These are phyloP conservation scores for Pseudotsuga menziesii DNA, from an alignment of 75 land plant species.

Conservation along the genomic window DNA sequence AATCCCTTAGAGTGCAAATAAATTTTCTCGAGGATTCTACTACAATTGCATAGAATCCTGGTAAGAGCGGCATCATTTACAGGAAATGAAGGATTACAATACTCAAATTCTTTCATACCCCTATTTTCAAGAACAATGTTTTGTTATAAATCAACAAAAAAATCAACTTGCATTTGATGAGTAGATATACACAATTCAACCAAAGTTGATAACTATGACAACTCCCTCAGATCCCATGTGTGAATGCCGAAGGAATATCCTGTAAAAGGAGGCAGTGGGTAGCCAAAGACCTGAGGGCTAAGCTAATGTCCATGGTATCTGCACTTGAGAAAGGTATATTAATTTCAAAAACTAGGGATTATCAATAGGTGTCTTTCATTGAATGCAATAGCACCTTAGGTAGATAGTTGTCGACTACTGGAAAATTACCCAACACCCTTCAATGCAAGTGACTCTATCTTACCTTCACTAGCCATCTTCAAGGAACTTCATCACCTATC, in stretches of 20 bases:
- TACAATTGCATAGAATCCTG: slow-evolving; percentile 15
- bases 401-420: no score
- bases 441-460: no score
- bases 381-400: no score
- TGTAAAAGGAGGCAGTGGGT: slow-evolving; percentile 10
- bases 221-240: slow-evolving; percentile 14
- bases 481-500: no score
- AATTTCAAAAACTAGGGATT: no score
- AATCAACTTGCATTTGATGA: slow-evolving; percentile 10
- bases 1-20: slow-evolving; percentile 16
- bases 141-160: slow-evolving; percentile 13
- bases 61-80: slow-evolving; percentile 21
- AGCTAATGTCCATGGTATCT: slow-evolving; percentile 20
- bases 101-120: slow-evolving; percentile 18
- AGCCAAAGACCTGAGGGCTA: no score
- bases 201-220: slow-evolving; percentile 19
- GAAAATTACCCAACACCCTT: no score
- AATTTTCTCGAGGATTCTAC: slow-evolving; percentile 22
- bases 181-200: slow-evolving; percentile 14
- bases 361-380: no score
- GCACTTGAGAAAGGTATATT: no score
- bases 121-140: slow-evolving; percentile 18
- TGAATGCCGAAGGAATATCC: slow-evolving; percentile 24
- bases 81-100: slow-evolving; percentile 9
- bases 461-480: no score